A percentile compares a stretch with the other conserved stretches of the same genome.
phyloP scores from a whole-genome alignment of 148 eudicot species.

The Salicornia ramosissima region DNA sequence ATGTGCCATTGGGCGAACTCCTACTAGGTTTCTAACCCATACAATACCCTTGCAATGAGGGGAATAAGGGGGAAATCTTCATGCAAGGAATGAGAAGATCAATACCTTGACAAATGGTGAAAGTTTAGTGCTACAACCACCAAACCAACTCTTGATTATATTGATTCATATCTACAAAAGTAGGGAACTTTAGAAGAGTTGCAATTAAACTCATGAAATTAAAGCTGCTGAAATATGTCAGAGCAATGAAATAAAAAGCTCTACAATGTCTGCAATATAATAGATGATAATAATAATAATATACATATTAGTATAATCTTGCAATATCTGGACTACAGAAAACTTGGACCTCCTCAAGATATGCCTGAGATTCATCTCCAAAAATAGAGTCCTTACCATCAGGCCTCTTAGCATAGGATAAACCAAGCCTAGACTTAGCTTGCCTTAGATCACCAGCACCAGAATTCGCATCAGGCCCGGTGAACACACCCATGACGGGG shows the following conservation, averaged over 20 bases:
- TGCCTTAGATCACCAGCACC: constrained; percentile 84
- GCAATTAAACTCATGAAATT: constrained; percentile 4
- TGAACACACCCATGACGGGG: constrained; percentile 72
- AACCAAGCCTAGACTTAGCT: constrained; percentile 78
- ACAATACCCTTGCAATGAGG: no score
- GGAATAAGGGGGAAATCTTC: no score
- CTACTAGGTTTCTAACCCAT: no score
- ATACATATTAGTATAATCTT: constrained; percentile 47
- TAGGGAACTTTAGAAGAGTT: constrained; percentile 10
- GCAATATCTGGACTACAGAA: constrained; percentile 86
- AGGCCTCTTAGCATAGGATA: constrained; percentile 75
- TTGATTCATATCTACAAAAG: neutral
- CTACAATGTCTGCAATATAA: constrained; percentile 8
- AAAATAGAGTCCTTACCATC: constrained; percentile 80
- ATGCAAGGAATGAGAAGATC: no score
- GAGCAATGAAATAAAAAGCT: constrained; percentile 10
- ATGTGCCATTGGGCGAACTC: no score
- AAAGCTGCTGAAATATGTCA: neutral
- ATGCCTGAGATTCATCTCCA: constrained; percentile 62
- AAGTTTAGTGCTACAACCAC: no score
- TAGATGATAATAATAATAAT: neutral
- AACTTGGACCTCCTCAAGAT: constrained; percentile 65
- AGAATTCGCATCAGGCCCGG: constrained; percentile 68
- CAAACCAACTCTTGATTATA: neutral
- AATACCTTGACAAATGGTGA: no score